These are phyloP conservation scores for Boletus mariae DNA, from an alignment of 1,284 basidiomycete species.

Conservation along the genomic window DNA sequence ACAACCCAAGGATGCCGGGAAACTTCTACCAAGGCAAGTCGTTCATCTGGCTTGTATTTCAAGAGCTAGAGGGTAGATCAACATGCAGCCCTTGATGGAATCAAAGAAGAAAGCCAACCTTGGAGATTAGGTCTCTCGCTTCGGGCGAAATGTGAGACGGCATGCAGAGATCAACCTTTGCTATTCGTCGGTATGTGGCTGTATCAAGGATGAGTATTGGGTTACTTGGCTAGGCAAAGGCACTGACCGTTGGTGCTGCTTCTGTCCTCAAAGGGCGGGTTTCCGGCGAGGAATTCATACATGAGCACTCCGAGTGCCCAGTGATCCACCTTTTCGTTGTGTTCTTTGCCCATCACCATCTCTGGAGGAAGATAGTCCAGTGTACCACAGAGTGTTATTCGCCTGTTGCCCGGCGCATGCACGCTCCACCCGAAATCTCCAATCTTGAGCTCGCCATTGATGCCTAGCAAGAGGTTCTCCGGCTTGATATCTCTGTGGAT, in stretches of 20 bases:
- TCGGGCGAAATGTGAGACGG: constrained; percentile 63
- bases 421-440: constrained; percentile 99
- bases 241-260: constrained; percentile 67
- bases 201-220: constrained; percentile 5
- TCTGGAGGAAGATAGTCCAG: constrained; percentile 97
- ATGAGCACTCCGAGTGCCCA: constrained; percentile 97
- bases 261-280: constrained; percentile 92
- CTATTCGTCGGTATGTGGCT: constrained; percentile 88
- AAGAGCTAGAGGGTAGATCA: constrained; percentile 62
- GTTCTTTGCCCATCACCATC: constrained; percentile 91
- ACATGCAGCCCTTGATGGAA: constrained; percentile 26
- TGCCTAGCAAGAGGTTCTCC: constrained; percentile 92
- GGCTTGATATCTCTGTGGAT: constrained; percentile 99
- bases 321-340: constrained; percentile 87
- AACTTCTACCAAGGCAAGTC: constrained; percentile 81
- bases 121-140: constrained; percentile 63
- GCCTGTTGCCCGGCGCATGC: constrained; percentile 88
- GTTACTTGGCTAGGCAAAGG: neutral
- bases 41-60: constrained; percentile 79
- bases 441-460: constrained; percentile 97
- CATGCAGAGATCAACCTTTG: constrained; percentile 78
- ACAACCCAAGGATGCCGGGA: constrained; percentile 91
- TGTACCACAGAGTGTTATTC: constrained; percentile 92
- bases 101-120: constrained; percentile 37
- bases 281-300: constrained; percentile 92